Conservation (phyloP, 495 filamentous ascomycete genomes). For the Neurospora sp. region DNA sequence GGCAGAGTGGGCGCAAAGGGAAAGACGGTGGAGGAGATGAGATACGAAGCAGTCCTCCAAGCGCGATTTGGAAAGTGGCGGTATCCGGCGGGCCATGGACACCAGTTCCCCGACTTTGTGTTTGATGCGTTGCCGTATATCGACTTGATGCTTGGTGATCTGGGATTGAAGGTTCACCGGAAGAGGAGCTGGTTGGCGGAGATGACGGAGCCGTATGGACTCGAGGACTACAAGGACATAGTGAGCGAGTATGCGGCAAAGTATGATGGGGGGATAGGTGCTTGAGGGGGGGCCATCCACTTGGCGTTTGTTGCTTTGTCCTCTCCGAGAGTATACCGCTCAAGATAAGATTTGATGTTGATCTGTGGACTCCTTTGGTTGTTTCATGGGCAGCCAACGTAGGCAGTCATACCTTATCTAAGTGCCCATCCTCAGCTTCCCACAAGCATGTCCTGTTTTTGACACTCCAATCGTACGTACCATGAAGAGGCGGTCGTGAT, state of each 20-base stretch:
- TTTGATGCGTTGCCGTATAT: constrained; percentile 74
- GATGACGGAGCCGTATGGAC: constrained; percentile 45
- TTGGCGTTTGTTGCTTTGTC: background rate
- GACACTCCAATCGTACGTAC: background rate
- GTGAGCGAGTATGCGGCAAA: constrained; percentile 44
- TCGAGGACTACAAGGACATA: constrained; percentile 51
- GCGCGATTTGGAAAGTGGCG: constrained; percentile 61
- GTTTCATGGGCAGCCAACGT: background rate
- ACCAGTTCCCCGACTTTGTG: constrained; percentile 57
- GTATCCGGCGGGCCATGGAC: constrained; percentile 55
- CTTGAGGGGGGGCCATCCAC: background rate
- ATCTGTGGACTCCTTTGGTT: background rate
- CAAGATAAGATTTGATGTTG: background rate
- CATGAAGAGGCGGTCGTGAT: background rate
- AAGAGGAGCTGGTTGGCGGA: constrained; percentile 39
- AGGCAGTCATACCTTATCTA: background rate
- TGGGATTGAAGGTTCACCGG: constrained; percentile 43
- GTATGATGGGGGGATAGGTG: background rate
- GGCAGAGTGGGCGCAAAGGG: background rate
- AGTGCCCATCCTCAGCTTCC: background rate
- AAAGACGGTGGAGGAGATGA: constrained; percentile 24
- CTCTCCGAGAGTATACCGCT: background rate
- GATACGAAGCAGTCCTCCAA: constrained; percentile 51
- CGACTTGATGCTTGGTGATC: constrained; percentile 57
- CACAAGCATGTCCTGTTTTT: background rate